These are phyloP conservation scores for Mycosphaerelloides madeirae DNA, from an alignment of 2,329 filamentous ascomycete species.

Conservation along the genomic window DNA sequence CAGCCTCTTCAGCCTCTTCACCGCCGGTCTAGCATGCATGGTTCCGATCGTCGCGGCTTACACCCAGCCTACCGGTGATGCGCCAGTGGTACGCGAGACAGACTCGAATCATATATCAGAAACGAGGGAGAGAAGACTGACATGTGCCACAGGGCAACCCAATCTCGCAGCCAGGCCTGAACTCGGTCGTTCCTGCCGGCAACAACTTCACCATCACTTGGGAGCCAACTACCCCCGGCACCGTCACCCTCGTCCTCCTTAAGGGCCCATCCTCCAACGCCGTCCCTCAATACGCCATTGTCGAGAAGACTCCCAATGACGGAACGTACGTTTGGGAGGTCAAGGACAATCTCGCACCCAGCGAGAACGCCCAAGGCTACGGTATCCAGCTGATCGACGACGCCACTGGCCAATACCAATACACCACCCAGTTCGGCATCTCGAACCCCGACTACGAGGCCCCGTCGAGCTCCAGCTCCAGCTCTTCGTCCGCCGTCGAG, in stretches of 20 bases:
- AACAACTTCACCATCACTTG: slow-evolving; percentile 56
- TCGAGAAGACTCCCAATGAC: slow-evolving; percentile 50
- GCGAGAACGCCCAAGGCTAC: slow-evolving; percentile 50
- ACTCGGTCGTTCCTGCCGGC: slow-evolving; percentile 53
- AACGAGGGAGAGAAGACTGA: neutral
- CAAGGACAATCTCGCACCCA: slow-evolving; percentile 38
- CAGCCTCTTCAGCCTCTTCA: slow-evolving; percentile 48
- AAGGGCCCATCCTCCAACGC: slow-evolving; percentile 55
- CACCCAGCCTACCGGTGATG: slow-evolving; percentile 29
- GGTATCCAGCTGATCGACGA: slow-evolving; percentile 60
- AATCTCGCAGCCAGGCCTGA: slow-evolving; percentile 48
- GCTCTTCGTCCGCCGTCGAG: slow-evolving; percentile 8
- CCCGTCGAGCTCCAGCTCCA: slow-evolving; percentile 5
- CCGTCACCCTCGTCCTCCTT: slow-evolving; percentile 56
- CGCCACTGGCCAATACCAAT: slow-evolving; percentile 49
- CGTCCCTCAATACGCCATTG: slow-evolving; percentile 47
- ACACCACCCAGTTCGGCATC: slow-evolving; percentile 59
- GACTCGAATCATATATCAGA: no score
- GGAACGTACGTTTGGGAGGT: slow-evolving; percentile 55
- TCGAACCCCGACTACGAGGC: slow-evolving; percentile 37
- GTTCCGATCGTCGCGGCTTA: slow-evolving; percentile 48
- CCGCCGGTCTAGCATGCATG: slow-evolving; percentile 50
- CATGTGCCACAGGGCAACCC: slow-evolving; percentile 46
- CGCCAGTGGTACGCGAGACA: slow-evolving; percentile 20
- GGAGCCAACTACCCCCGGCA: slow-evolving; percentile 46